Conservation (phyloP, 352 stramenopile genomes). For the Phytopythium boreale region DNA sequence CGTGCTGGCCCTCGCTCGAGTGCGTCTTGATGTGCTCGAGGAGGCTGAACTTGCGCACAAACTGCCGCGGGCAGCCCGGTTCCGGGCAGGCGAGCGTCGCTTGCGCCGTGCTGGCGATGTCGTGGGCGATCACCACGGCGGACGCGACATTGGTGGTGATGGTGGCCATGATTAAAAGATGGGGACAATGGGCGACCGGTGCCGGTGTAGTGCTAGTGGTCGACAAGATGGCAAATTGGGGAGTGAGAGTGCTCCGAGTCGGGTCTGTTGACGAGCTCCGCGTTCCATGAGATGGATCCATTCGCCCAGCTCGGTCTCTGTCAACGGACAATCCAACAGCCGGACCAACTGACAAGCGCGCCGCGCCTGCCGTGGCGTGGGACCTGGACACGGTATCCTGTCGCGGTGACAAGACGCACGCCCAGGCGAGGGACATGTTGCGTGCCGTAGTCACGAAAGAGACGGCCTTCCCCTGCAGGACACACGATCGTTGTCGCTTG, state of each 20-base stretch:
- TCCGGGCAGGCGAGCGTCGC: slow-evolving; percentile 20
- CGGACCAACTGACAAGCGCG: neutral
- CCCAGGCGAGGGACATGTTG: neutral
- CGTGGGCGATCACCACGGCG: neutral
- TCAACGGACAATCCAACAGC: neutral
- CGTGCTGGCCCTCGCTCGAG: slow-evolving; percentile 26
- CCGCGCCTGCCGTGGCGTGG: neutral
- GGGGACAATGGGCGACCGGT: neutral
- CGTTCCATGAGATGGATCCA: neutral
- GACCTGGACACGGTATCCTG: neutral
- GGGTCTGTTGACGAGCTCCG: neutral
- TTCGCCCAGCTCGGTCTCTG: neutral
- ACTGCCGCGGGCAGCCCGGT: slow-evolving; percentile 18
- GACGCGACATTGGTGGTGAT: neutral
- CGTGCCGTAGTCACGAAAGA: neutral
- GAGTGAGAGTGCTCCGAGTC: neutral
- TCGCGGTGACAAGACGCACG: neutral
- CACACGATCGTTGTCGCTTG: no score
- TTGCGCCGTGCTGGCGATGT: neutral
- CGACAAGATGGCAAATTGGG: no score
- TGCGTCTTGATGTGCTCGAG: slow-evolving; percentile 24
- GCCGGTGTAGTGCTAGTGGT: neutral
- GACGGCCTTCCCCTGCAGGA: no score
- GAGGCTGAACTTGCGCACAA: slow-evolving; percentile 35
- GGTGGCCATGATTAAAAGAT: neutral